Percentiles rank a stretch among this genome's conserved stretches.
Conservation (phyloP, 176 grass and related monocot species). For the Eleusine coracana region DNA sequence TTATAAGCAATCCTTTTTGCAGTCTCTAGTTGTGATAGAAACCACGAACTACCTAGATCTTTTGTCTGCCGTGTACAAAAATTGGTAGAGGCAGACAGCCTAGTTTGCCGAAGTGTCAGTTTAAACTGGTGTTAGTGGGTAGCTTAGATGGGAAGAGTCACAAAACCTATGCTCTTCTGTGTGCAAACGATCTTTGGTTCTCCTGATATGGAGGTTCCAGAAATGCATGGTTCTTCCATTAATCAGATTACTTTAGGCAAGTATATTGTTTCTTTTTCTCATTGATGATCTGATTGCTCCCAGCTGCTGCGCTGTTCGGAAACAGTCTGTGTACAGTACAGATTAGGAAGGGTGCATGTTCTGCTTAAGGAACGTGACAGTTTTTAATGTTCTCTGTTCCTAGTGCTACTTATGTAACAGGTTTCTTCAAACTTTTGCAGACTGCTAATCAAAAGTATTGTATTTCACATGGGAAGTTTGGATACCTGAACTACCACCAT, state of each 20-base stretch:
- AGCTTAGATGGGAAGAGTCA: not conserved
- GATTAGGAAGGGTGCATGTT: too few species aligned
- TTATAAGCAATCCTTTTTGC: constrained; percentile 32
- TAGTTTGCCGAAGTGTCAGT: not conserved
- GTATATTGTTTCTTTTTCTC: not conserved
- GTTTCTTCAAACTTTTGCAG: too few species aligned
- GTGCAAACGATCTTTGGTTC: not conserved
- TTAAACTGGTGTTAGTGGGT: not conserved
- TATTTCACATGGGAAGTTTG: too few species aligned
- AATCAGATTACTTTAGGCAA: not conserved
- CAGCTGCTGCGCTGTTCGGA: too few species aligned
- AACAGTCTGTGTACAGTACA: too few species aligned
- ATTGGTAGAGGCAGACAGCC: not conserved
- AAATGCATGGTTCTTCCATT: not conserved
- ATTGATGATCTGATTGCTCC: not conserved
- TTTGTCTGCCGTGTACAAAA: constrained; percentile 13
- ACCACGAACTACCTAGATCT: not conserved
- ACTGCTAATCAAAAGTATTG: too few species aligned
- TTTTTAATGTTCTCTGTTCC: too few species aligned
- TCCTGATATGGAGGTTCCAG: not conserved
- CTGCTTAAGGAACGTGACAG: too few species aligned
- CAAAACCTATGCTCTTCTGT: not conserved
- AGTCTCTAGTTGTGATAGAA: not conserved
- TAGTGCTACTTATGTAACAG: too few species aligned
- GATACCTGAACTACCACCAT: too few species aligned